phyloP scores from a whole-genome alignment of 179 eudicot species.

The Silene coronaria region DNA sequence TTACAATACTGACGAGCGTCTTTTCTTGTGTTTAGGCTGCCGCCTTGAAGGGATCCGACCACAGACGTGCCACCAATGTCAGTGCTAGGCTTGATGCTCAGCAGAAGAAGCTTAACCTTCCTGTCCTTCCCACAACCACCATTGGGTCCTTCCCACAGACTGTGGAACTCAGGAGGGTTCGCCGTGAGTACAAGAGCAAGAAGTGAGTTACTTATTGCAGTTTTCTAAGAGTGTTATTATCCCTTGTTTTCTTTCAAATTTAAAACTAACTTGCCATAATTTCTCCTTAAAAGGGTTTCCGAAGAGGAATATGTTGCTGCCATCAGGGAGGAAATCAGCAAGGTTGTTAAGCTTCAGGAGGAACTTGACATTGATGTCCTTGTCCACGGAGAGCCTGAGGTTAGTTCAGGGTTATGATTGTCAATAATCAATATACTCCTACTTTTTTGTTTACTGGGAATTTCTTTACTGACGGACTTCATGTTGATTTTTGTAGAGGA shows the following conservation, averaged over 20 bases:
- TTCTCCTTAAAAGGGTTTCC: conserved; percentile 45
- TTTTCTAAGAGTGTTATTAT: not conserved
- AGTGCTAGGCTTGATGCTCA: conserved; percentile 79
- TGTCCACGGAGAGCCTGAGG: conserved; percentile 97
- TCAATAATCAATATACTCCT: not conserved
- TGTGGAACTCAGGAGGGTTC: conserved; percentile 74
- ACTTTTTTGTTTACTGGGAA: not conserved
- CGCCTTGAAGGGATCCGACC: conserved; percentile 74
- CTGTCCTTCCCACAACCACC: conserved; percentile 78
- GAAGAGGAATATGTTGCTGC: conserved; percentile 70
- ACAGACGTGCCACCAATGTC: conserved; percentile 79
- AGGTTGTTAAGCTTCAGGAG: conserved; percentile 88
- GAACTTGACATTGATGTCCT: conserved; percentile 92
- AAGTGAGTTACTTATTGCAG: conserved; percentile 38
- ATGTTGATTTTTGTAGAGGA: conserved; percentile 43
- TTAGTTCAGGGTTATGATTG: conserved; percentile 17
- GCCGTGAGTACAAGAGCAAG: conserved; percentile 84
- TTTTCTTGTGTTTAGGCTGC: conserved; percentile 49
- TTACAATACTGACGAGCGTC: not conserved
- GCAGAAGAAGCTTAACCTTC: conserved; percentile 92
- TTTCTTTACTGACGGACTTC: not conserved
- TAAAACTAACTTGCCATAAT: not conserved
- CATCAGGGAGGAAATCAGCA: conserved; percentile 78
- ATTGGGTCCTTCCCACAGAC: conserved; percentile 95
- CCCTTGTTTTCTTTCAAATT: not conserved